Evolutionary conservation across 768 basidiomycete genomes (phyloP), one percentile per base, ranked within the genome.

Genomic region (Mrakia hoshinonis): DNA sequence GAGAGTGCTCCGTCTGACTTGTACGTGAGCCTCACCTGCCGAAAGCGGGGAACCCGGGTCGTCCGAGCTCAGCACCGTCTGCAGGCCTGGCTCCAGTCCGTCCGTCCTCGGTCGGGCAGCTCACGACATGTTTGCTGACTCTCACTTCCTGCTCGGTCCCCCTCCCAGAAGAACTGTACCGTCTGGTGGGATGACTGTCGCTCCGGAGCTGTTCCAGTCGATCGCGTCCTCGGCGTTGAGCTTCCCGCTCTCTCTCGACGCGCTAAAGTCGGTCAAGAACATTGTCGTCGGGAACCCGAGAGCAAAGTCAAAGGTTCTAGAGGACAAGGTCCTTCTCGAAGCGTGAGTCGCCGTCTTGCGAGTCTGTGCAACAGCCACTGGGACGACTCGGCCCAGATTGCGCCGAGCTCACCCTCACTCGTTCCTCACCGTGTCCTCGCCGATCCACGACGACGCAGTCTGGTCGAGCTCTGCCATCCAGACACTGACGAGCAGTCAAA

Each of bases 231-330:
- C 34, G 15, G 15, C 58, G 4, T 31, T 61, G 15, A 31, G 31
- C 58, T 39, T 22, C 20, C 58, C 58, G 11, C 58, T n/a, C 58
- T 20, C 34, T 36, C 34, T 61, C 22, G 31, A 39, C 31, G 31
- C 58, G 15, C 58, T 61, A 29, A 61, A 61, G 20, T 38, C 31
- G 15, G 13, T 61, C 58, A 61, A 61, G 58, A 61, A 61, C 58
- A 20, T n/a, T 36, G 58, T 61, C 31, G 58, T 61, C 20, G 58
- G 58, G 12, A 61, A 61, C 34, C 58, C 58, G 0, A 61, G 58
- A 61, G 58, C 58, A 1, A 61, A 61, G 15, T 20, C 3, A 1
- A 61, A 61, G 58, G 34, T 39, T n/a, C 7, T 38, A 4, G 31
- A 31, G 7, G 58, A 61, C 20, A 15, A 29, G 1, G 22, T n/a